Evolutionary conservation across 306 rosid species (phyloP).

Genomic region (Myrica gale): DNA sequence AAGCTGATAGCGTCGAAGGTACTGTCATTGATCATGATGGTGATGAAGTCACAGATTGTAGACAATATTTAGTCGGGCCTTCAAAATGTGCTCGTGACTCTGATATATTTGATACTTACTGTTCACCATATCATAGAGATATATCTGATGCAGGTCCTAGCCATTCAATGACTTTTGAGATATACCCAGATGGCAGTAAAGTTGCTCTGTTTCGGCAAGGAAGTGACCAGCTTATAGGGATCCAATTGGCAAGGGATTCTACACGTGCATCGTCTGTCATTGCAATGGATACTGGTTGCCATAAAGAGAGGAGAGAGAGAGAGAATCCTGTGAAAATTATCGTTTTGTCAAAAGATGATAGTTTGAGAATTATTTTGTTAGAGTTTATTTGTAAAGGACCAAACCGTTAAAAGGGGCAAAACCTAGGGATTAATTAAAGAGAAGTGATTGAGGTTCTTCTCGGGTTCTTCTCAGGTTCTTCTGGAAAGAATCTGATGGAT

Average conservation of each 20-base stretch:
- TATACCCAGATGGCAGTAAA: constrained; percentile 56
- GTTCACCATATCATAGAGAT: constrained; percentile 73
- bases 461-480: no score
- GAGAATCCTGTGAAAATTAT: no score
- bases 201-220: constrained; percentile 69
- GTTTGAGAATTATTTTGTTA: no score
- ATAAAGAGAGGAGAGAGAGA: no score
- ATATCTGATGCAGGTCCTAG: constrained; percentile 94
- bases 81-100: constrained; percentile 87
- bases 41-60: constrained; percentile 87
- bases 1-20: constrained; percentile 98
- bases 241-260: constrained; percentile 77
- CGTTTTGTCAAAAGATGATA: no score
- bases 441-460: no score
- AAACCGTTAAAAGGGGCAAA: no score
- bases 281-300: constrained; percentile 95
- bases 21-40: constrained; percentile 96
- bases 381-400: no score
- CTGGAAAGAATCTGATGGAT: no score
- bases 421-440: no score
- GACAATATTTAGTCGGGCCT: constrained; percentile 89
- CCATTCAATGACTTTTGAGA: constrained; percentile 78
- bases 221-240: constrained; percentile 55
- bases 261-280: constrained; percentile 96
- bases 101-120: constrained; percentile 65